Evolutionary conservation across 2,329 filamentous ascomycete genomes (phyloP).

Genomic region (Fusarium nygamai): DNA sequence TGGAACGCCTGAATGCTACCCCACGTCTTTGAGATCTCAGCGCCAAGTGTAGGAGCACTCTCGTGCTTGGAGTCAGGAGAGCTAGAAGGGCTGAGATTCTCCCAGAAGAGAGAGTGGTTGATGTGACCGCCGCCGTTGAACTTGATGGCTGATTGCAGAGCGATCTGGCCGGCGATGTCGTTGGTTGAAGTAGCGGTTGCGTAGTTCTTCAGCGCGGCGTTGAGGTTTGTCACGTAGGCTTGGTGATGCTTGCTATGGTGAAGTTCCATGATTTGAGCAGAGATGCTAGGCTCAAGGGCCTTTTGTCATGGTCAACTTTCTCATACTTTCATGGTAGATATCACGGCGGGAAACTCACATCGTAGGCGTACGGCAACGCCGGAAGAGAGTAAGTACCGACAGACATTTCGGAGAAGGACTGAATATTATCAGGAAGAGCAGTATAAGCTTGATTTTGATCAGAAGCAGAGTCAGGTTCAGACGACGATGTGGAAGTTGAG

Average conservation of each 20-base stretch:
- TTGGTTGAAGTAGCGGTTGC: slow-evolving; percentile 62
- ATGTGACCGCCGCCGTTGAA: slow-evolving; percentile 94
- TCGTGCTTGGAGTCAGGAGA: slow-evolving; percentile 66
- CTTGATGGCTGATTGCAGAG: slow-evolving; percentile 76
- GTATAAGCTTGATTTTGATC: slow-evolving; percentile 2
- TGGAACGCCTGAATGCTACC: slow-evolving; percentile 74
- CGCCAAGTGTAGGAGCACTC: slow-evolving; percentile 65
- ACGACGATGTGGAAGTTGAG: neutral
- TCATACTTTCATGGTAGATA: no score
- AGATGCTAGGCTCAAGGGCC: slow-evolving; percentile 80
- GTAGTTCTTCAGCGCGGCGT: slow-evolving; percentile 71
- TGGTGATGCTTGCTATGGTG: slow-evolving; percentile 85
- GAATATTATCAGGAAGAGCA: neutral
- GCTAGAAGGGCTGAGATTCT: slow-evolving; percentile 74
- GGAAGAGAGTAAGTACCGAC: slow-evolving; percentile 67
- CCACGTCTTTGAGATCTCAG: slow-evolving; percentile 72
- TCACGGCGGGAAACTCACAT: slow-evolving; percentile 60
- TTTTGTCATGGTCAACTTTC: slow-evolving; percentile 44
- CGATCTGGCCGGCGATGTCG: slow-evolving; percentile 72
- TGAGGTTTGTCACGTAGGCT: slow-evolving; percentile 80
- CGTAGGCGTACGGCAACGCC: slow-evolving; percentile 73
- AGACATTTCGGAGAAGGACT: slow-evolving; percentile 46
- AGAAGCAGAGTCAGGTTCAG: neutral
- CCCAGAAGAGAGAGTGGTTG: slow-evolving; percentile 95
- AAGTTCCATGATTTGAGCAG: slow-evolving; percentile 81